Conservation (phyloP, 345 rosid genomes). For the Kandelia obovata region DNA sequence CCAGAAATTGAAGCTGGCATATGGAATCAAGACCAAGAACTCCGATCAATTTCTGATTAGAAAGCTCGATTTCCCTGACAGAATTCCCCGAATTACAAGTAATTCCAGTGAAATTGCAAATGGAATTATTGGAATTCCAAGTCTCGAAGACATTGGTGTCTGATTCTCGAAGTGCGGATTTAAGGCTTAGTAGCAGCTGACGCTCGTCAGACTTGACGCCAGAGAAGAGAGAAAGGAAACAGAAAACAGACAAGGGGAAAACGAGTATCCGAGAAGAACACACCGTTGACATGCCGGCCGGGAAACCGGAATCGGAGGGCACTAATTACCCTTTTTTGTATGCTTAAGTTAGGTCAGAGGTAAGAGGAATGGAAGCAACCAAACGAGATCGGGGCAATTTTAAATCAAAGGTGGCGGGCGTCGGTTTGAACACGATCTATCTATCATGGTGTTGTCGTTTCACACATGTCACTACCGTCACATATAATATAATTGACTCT, state of each 20-base stretch:
- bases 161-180: slow-evolving; percentile 35
- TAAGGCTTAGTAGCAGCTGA: slow-evolving; percentile 46
- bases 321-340: too few relatives aligned
- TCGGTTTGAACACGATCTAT: neutral
- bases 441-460: too few relatives aligned
- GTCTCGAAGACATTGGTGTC: slow-evolving; percentile 37
- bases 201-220: slow-evolving; percentile 48
- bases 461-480: too few relatives aligned
- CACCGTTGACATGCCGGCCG: slow-evolving; percentile 31
- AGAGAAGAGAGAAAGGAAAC: slow-evolving; percentile 27
- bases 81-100: slow-evolving; percentile 41
- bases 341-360: neutral
- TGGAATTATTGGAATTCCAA: slow-evolving; percentile 35
- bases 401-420: slow-evolving; percentile 2
- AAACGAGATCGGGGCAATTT: neutral
- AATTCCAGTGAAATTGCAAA: slow-evolving; percentile 61
- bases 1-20: slow-evolving; percentile 53
- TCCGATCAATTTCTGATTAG: slow-evolving; percentile 42
- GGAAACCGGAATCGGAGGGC: slow-evolving; percentile 1
- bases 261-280: neutral
- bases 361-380: neutral
- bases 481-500: too few relatives aligned
- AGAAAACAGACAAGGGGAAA: slow-evolving; percentile 16
- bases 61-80: slow-evolving; percentile 68
- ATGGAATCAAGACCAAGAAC: slow-evolving; percentile 46